phyloP scores from a whole-genome alignment of 169 alveolate genomes.

The Plasmodium coatneyi region DNA sequence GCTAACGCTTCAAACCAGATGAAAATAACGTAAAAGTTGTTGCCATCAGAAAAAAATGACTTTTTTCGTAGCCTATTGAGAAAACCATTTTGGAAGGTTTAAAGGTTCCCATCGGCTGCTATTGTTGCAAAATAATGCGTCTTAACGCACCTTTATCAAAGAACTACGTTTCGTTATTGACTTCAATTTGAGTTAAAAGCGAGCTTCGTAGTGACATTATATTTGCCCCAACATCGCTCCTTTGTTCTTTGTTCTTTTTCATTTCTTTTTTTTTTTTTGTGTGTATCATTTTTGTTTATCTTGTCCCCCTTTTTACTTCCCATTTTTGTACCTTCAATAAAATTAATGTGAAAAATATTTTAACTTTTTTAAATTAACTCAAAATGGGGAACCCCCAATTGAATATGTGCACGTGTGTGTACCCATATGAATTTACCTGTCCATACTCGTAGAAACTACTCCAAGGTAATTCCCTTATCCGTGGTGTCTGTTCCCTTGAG shows the following conservation, averaged over 20 bases:
- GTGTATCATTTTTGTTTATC: slow-evolving; percentile 8
- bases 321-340: not conserved
- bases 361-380: not conserved
- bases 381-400: not conserved
- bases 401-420: not conserved
- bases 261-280: slow-evolving; percentile 12
- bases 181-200: not conserved
- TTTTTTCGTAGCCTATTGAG: not conserved
- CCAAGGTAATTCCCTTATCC: slow-evolving; percentile 44
- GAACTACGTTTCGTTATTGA: not conserved
- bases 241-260: not conserved
- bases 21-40: not conserved
- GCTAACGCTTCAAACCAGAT: not conserved
- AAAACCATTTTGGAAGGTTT: not conserved
- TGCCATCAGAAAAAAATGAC: not conserved
- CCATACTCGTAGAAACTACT: slow-evolving; percentile 13
- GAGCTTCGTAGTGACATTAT: not conserved
- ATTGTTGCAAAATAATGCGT: not conserved
- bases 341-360: not conserved
- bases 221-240: not conserved
- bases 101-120: not conserved
- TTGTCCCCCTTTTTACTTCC: not conserved
- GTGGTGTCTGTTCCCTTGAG: slow-evolving; percentile 54
- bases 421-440: not conserved
- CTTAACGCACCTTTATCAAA: not conserved